Percentiles rank a stretch among this genome's conserved stretches.
These are phyloP conservation scores for Exophiala phaeomuriformis DNA, from an alignment of 2,329 filamentous ascomycete genomes.

Conservation along the genomic window DNA sequence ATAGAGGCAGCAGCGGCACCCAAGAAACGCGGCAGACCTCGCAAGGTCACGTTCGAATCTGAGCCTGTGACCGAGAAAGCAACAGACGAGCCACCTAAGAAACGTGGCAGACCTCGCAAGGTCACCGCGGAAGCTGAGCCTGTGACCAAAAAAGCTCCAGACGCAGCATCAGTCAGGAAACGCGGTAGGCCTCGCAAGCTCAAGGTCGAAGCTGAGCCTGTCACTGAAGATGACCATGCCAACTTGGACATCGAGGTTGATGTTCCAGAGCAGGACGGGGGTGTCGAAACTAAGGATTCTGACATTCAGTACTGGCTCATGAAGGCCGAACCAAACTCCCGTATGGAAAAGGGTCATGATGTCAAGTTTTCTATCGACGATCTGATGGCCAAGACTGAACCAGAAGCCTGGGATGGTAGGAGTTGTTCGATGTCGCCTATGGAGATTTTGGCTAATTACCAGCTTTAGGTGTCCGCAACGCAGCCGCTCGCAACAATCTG, in stretches of 20 bases:
- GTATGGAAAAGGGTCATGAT: conserved; percentile 77
- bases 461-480: conserved; percentile 22
- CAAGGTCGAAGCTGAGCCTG: background rate
- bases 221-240: background rate
- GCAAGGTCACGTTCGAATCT: background rate
- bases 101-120: background rate
- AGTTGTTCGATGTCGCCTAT: background rate
- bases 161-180: background rate
- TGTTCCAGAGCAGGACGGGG: background rate
- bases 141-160: too few relatives aligned
- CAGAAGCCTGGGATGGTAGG: conserved; percentile 85
- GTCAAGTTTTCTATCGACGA: conserved; percentile 95
- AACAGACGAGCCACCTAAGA: background rate
- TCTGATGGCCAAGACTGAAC: conserved; percentile 60
- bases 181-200: conserved; percentile 9
- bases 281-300: conserved; percentile 15
- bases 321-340: conserved; percentile 82
- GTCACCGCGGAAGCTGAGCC: background rate
- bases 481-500: conserved; percentile 73
- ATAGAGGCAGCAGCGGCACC: background rate
- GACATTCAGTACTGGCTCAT: conserved; percentile 63
- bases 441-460: background rate
- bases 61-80: background rate
- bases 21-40: background rate
- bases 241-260: background rate